Evolutionary conservation across 768 basidiomycete species (phyloP).

Genomic region (Mycena galericulata): DNA sequence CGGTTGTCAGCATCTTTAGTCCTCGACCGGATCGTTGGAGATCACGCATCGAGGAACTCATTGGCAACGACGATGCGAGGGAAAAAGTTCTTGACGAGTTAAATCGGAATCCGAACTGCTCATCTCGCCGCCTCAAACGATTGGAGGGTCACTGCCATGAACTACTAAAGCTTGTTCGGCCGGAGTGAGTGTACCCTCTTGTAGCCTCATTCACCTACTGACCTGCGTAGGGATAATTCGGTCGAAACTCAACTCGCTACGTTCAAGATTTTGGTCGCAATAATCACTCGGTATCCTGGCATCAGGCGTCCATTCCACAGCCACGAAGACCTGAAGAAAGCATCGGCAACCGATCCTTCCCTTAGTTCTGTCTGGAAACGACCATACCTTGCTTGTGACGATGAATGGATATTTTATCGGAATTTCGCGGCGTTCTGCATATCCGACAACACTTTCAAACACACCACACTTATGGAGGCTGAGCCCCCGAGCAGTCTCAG

Average conservation of each 20-base stretch:
- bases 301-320: not conserved
- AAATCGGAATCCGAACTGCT: not conserved
- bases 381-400: not conserved
- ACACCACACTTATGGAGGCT: not conserved
- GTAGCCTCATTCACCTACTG: not conserved
- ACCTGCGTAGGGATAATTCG: not conserved
- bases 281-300: constrained; percentile 17
- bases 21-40: not conserved
- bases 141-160: not conserved
- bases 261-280: constrained; percentile 6
- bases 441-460: not conserved
- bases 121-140: not conserved
- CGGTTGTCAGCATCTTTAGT: not conserved
- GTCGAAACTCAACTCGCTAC: constrained; percentile 6
- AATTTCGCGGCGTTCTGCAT: constrained; percentile 13
- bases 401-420: constrained; percentile 9
- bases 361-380: not conserved
- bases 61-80: not conserved
- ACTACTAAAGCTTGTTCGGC: not conserved
- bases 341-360: not conserved
- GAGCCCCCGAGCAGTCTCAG: not conserved
- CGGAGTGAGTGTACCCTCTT: not conserved
- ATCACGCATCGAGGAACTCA: not conserved
- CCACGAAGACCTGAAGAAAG: not conserved
- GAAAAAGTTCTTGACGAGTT: not conserved